These are phyloP conservation scores for Echria macrotheca DNA, from an alignment of 495 filamentous ascomycete genomes.

Conservation along the genomic window DNA sequence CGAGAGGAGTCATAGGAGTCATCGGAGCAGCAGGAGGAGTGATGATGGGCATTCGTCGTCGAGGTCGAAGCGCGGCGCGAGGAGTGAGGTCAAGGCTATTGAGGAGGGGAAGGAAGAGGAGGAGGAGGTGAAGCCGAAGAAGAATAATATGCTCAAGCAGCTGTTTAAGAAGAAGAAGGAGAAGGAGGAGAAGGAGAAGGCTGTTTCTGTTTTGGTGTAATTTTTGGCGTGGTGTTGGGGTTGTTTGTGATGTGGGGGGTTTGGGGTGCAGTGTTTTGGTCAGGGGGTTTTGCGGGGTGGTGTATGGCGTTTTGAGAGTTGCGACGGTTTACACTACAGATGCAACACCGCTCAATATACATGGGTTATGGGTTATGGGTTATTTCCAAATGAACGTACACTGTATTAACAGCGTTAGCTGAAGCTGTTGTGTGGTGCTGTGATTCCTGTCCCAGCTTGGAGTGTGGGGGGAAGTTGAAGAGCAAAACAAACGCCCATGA, in stretches of 20 bases:
- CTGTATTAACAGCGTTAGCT: too few species aligned
- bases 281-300: not conserved
- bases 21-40: slow-evolving; percentile 3
- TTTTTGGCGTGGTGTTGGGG: not conserved
- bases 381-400: too few species aligned
- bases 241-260: not conserved
- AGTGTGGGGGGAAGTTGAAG: too few species aligned
- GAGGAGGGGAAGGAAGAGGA: slow-evolving; percentile 30
- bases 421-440: too few species aligned
- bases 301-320: too few species aligned
- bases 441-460: too few species aligned
- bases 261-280: not conserved
- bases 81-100: slow-evolving; percentile 25
- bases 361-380: too few species aligned
- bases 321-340: too few species aligned
- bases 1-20: slow-evolving; percentile 26
- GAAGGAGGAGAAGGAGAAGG: slow-evolving; percentile 26
- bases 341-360: too few species aligned
- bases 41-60: slow-evolving; percentile 14
- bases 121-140: slow-evolving; percentile 30
- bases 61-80: slow-evolving; percentile 24
- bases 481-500: too few species aligned
- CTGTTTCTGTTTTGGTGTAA: slow-evolving; percentile 7
- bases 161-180: slow-evolving; percentile 50
- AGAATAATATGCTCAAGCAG: slow-evolving; percentile 46